A percentile compares a stretch with the other conserved stretches of the same genome.
Conservation (phyloP, 768 basidiomycete genomes). For the Cystofilobasidium capitatum region DNA sequence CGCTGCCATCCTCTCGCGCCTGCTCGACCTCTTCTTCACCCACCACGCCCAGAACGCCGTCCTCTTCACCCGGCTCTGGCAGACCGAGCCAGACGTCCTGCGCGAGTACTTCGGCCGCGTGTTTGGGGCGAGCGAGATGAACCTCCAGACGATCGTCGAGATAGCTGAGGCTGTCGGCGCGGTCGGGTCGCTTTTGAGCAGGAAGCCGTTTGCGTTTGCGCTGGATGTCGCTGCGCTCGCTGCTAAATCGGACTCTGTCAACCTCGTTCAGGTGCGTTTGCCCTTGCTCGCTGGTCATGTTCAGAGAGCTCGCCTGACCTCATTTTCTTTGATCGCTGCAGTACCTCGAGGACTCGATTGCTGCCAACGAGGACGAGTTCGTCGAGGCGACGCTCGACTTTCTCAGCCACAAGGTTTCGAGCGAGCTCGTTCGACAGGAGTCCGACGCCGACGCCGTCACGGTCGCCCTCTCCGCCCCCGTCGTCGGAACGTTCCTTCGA, state of each 20-base stretch:
- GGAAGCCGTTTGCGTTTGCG: slow-evolving; percentile 77
- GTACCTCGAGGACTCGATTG: slow-evolving; percentile 84
- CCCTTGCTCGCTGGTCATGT: neutral
- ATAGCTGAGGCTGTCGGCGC: slow-evolving; percentile 89
- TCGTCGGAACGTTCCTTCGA: slow-evolving; percentile 84
- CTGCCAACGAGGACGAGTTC: slow-evolving; percentile 72
- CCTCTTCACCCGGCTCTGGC: slow-evolving; percentile 94
- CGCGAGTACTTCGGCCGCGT: slow-evolving; percentile 82
- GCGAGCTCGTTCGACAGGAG: slow-evolving; percentile 62
- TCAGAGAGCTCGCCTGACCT: neutral
- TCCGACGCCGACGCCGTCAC: slow-evolving; percentile 58
- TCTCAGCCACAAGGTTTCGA: slow-evolving; percentile 83
- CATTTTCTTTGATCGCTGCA: slow-evolving; percentile 35
- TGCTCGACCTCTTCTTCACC: slow-evolving; percentile 79
- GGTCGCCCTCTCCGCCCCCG: slow-evolving; percentile 75
- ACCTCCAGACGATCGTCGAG: slow-evolving; percentile 88
- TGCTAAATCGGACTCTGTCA: slow-evolving; percentile 82
- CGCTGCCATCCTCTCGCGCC: slow-evolving; percentile 70
- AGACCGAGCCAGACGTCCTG: slow-evolving; percentile 74
- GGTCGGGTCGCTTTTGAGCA: slow-evolving; percentile 80
- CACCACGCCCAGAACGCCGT: slow-evolving; percentile 92
- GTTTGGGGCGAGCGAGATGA: slow-evolving; percentile 81
- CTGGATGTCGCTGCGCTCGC: slow-evolving; percentile 91
- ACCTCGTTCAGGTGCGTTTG: slow-evolving; percentile 56
- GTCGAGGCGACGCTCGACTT: slow-evolving; percentile 78